phyloP scores from a whole-genome alignment of 164 flowering plant species.

The Aristolochia californica region DNA sequence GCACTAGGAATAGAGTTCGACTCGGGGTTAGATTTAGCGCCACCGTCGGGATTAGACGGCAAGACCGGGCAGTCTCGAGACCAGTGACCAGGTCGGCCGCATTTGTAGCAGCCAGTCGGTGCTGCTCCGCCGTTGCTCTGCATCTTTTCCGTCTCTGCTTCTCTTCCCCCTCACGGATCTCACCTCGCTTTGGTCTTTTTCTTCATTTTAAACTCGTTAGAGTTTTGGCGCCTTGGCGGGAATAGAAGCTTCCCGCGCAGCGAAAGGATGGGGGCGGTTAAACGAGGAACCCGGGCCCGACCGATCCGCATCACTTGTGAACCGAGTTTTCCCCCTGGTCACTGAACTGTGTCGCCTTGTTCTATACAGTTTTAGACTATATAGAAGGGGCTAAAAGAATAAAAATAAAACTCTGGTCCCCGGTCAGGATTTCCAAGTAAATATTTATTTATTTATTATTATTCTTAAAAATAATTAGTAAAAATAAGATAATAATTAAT shows the following conservation, averaged over 20 bases:
- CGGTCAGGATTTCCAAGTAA: no score
- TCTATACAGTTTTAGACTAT: no score
- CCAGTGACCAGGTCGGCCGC: constrained; percentile 99
- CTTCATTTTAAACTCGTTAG: background rate
- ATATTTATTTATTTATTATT: no score
- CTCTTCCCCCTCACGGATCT: background rate
- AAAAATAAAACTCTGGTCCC: no score
- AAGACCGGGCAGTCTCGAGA: constrained; percentile 82
- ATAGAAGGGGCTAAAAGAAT: no score
- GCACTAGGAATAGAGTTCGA: constrained; percentile 4
- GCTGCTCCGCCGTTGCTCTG: constrained; percentile 22
- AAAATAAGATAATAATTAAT: no score
- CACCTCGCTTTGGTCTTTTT: background rate
- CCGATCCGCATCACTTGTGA: no score
- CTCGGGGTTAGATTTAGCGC: constrained; percentile 5
- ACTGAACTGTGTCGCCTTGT: no score
- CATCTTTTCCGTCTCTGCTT: background rate
- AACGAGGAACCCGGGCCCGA: no score
- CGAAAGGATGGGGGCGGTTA: no score
- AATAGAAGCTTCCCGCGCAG: background rate
- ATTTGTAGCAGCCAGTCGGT: constrained; percentile 90
- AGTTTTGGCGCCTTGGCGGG: background rate
- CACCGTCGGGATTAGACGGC: constrained; percentile 14
- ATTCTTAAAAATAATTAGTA: no score
- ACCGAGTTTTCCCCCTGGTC: no score